A percentile compares a stretch with the other conserved stretches of the same genome.
These are phyloP conservation scores for Fusarium setosum DNA, from an alignment of 2,329 filamentous ascomycete species.

Conservation along the genomic window DNA sequence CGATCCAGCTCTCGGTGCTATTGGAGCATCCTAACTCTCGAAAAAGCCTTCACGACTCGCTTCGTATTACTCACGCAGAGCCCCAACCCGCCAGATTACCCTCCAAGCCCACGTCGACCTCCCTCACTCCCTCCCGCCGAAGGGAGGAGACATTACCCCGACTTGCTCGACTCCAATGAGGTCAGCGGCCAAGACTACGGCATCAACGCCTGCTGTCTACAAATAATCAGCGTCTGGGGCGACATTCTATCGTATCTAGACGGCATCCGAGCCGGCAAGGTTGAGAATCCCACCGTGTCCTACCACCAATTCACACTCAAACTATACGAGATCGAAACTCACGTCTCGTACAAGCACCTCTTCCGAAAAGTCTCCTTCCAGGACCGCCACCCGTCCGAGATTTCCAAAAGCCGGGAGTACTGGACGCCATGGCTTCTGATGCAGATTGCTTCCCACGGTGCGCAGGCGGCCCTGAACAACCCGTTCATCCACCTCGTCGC, in stretches of 20 bases:
- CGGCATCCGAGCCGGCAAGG: conserved; percentile 3
- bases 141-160: too few species aligned
- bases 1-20: conserved; percentile 8
- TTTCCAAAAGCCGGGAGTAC: conserved; percentile 8
- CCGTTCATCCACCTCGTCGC: conserved; percentile 24
- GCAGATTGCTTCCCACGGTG: conserved; percentile 12
- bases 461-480: conserved; percentile 18
- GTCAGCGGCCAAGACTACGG: neutral
- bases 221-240: conserved; percentile 2
- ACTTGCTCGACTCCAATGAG: conserved; percentile 12
- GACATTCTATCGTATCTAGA: conserved; percentile 11
- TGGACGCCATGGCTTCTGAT: conserved; percentile 17
- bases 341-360: conserved; percentile 1
- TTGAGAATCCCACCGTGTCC: conserved; percentile 1
- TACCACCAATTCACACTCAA: neutral
- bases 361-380: conserved; percentile 19
- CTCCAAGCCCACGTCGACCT: too few species aligned
- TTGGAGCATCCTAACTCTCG: conserved; percentile 19
- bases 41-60: conserved; percentile 9
- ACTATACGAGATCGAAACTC: neutral
- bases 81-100: too few species aligned
- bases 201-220: conserved; percentile 7
- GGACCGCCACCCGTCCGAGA: conserved; percentile 3
- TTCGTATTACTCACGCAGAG: neutral
- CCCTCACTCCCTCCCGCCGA: too few species aligned